Conservation (phyloP, 2,329 filamentous ascomycete species). For the Epichloe typhina region DNA sequence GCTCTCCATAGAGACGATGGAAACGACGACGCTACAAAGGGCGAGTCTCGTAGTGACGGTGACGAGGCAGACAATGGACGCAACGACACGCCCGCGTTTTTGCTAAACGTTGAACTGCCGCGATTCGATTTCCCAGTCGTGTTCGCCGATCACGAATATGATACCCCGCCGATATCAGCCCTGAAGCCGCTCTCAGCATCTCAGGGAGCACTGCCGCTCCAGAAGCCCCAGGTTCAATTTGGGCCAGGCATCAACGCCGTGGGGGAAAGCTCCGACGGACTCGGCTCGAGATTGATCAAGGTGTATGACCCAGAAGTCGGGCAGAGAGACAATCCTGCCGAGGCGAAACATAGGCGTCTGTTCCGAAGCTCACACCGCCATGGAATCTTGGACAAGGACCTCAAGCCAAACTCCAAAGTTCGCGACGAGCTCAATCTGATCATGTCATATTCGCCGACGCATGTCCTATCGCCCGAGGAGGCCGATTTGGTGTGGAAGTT, state of each 20-base stretch:
- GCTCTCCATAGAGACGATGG: slow-evolving; percentile 26
- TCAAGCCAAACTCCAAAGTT: slow-evolving; percentile 92
- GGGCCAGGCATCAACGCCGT: slow-evolving; percentile 76
- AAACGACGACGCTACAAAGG: slow-evolving; percentile 14
- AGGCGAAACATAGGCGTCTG: slow-evolving; percentile 84
- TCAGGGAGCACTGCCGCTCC: slow-evolving; percentile 59
- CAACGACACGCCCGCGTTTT: slow-evolving; percentile 47
- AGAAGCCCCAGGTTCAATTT: slow-evolving; percentile 76
- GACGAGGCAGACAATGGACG: slow-evolving; percentile 29
- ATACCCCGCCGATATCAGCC: slow-evolving; percentile 67
- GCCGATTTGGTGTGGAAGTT: slow-evolving; percentile 98
- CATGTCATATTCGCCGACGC: slow-evolving; percentile 84
- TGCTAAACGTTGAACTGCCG: slow-evolving; percentile 80
- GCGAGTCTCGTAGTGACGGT: slow-evolving; percentile 17
- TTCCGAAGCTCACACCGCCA: slow-evolving; percentile 84
- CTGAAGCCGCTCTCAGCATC: slow-evolving; percentile 45
- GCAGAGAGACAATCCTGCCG: slow-evolving; percentile 79
- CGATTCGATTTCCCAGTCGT: slow-evolving; percentile 93
- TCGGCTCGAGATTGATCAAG: slow-evolving; percentile 53
- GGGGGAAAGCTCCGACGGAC: slow-evolving; percentile 34
- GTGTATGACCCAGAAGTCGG: slow-evolving; percentile 93
- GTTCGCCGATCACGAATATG: slow-evolving; percentile 89
- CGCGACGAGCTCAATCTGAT: slow-evolving; percentile 87
- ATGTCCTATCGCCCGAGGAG: slow-evolving; percentile 76
- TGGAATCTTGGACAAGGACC: slow-evolving; percentile 84